phyloP scores from a whole-genome alignment of 2,329 filamentous ascomycete species.

The Pezicula carpinea region DNA sequence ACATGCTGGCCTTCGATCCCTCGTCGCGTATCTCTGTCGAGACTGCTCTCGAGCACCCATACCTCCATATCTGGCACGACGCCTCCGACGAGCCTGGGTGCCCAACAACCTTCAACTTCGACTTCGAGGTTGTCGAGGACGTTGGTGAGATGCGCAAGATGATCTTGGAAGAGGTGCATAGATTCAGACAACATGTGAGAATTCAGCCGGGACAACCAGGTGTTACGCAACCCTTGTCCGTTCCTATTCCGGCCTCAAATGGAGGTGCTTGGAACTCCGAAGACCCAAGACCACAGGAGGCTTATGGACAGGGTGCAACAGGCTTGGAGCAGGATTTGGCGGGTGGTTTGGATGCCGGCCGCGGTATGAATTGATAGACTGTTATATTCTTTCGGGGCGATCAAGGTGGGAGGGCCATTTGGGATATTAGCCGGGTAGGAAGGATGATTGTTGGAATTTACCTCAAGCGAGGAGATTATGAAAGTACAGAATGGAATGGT shows the following conservation, averaged over 20 bases:
- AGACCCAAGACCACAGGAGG: conserved; percentile 31
- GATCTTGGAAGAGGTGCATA: conserved; percentile 91
- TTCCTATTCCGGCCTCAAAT: conserved; percentile 27
- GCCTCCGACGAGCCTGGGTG: conserved; percentile 92
- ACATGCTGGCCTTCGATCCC: conserved; percentile 96
- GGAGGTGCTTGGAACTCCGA: conserved; percentile 27
- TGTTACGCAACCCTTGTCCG: conserved; percentile 19
- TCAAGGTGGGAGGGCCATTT: background rate
- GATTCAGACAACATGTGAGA: conserved; percentile 62
- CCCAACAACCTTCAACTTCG: conserved; percentile 93
- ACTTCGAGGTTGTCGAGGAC: conserved; percentile 96
- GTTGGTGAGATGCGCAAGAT: conserved; percentile 93
- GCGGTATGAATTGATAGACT: conserved; percentile 20
- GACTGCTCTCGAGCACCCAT: conserved; percentile 91
- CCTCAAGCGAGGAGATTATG: no score
- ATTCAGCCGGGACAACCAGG: conserved; percentile 28
- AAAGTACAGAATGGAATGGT: no score
- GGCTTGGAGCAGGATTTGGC: conserved; percentile 32
- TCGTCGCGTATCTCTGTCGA: conserved; percentile 91
- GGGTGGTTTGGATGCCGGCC: conserved; percentile 28
- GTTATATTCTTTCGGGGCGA: background rate
- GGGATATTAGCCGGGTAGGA: background rate
- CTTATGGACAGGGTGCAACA: conserved; percentile 23
- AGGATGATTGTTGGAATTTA: no score
- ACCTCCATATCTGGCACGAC: conserved; percentile 98